Conservation (phyloP, 257 asterid genomes). For the Apocynum venetum region DNA sequence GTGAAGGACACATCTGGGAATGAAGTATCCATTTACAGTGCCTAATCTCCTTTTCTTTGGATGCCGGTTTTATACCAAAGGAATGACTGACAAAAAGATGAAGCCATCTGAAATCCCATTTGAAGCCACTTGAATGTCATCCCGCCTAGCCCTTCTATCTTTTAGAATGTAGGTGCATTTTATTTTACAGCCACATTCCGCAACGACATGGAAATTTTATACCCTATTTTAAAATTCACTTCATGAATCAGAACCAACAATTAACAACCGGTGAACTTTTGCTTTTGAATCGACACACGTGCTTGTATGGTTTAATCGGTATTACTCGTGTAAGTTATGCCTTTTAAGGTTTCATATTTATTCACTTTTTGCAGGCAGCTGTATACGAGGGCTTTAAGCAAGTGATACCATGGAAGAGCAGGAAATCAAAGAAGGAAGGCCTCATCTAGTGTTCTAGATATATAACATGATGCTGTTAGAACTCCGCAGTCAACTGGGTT, state of each 20-base stretch:
- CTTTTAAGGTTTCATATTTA: not conserved
- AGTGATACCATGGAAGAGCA: slow-evolving; percentile 57
- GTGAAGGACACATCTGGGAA: too few relatives aligned
- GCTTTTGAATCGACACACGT: too few relatives aligned
- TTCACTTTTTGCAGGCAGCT: slow-evolving; percentile 33
- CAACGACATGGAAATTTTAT: too few relatives aligned
- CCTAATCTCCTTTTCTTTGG: not conserved
- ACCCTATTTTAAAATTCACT: too few relatives aligned
- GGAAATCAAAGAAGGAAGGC: slow-evolving; percentile 35
- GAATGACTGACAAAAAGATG: not conserved
- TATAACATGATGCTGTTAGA: not conserved
- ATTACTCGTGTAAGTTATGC: not conserved
- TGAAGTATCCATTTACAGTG: not conserved
- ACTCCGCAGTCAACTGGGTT: not conserved
- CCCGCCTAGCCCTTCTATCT: slow-evolving; percentile 1
- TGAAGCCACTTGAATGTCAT: not conserved
- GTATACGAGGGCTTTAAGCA: slow-evolving; percentile 61
- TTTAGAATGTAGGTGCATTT: not conserved
- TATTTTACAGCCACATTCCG: too few relatives aligned
- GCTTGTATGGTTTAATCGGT: too few relatives aligned
- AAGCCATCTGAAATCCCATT: too few relatives aligned
- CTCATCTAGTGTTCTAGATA: not conserved
- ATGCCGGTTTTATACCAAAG: not conserved
- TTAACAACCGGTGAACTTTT: too few relatives aligned
- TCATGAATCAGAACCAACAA: too few relatives aligned